phyloP scores from a whole-genome alignment of 331 rosid species.

The Rosa hybrid region DNA sequence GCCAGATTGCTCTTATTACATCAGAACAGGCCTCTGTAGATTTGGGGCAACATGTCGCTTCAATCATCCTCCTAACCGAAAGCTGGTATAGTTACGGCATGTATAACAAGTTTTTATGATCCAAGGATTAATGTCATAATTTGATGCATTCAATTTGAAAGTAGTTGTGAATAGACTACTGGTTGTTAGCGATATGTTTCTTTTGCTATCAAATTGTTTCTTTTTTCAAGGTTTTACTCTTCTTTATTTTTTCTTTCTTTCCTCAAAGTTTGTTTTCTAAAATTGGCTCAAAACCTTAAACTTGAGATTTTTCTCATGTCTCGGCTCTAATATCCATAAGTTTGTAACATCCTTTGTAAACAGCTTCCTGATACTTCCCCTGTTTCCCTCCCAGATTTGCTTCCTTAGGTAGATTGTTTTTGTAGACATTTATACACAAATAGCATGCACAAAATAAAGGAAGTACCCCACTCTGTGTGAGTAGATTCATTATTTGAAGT shows the following conservation, averaged over 20 bases:
- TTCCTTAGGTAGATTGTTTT: background rate
- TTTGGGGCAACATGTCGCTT: conserved; percentile 91
- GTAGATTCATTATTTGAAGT: no score
- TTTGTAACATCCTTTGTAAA: background rate
- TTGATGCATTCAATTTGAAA: background rate
- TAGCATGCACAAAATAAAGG: no score
- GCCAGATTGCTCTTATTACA: conserved; percentile 93
- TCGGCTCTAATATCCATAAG: background rate
- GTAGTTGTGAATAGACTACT: background rate
- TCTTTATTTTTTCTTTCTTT: background rate
- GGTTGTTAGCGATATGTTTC: background rate
- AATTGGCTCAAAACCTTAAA: background rate
- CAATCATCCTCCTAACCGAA: conserved; percentile 95
- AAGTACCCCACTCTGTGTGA: no score
- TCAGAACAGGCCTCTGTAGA: conserved; percentile 95
- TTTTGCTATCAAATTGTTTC: background rate
- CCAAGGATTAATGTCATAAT: background rate
- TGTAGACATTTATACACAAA: background rate
- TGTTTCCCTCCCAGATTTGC: background rate
- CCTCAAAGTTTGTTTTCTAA: background rate
- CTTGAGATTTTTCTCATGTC: background rate
- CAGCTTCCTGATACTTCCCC: background rate
- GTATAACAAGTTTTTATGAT: conserved; percentile 24
- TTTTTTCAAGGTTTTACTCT: background rate
- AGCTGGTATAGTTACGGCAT: conserved; percentile 65